Conservation (phyloP, 768 basidiomycete species). For the Phlebiopsis flavidoalba region DNA sequence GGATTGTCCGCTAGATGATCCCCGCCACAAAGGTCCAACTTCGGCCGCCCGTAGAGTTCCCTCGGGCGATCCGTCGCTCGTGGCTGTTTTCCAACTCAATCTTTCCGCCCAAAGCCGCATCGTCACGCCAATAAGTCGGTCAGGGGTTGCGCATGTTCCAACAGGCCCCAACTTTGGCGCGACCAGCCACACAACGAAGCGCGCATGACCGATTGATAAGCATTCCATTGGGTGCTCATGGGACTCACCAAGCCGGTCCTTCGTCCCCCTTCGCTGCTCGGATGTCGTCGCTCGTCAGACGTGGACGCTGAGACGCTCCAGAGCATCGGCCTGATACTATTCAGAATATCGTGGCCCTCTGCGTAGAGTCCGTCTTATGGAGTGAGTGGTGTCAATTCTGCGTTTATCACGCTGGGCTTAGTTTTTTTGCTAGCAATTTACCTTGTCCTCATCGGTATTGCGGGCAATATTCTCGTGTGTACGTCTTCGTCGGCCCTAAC, state of each 20-base stretch:
- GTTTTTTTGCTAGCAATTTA: constrained; percentile 1
- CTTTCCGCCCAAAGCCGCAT: neutral
- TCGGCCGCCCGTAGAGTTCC: neutral
- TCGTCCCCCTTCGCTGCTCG: neutral
- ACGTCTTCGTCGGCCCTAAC: neutral
- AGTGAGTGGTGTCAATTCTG: neutral
- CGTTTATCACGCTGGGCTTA: no score
- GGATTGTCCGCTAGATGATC: neutral
- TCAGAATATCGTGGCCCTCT: constrained; percentile 6
- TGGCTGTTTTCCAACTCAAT: neutral
- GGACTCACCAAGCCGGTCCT: neutral
- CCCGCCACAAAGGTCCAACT: neutral
- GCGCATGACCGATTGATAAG: neutral
- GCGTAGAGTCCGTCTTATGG: constrained; percentile 6
- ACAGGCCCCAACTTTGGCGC: neutral
- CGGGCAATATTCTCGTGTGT: constrained; percentile 1
- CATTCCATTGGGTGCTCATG: neutral
- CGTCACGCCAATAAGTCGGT: neutral
- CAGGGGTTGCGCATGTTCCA: neutral
- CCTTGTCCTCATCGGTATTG: neutral
- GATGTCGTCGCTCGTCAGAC: neutral
- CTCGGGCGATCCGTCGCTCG: neutral
- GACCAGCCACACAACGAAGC: neutral
- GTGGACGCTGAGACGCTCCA: neutral
- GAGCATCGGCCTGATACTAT: neutral